Base-by-base conservation (phyloP, 352 stramenopile species). In the Globisporangium recalcitrans region DNA sequence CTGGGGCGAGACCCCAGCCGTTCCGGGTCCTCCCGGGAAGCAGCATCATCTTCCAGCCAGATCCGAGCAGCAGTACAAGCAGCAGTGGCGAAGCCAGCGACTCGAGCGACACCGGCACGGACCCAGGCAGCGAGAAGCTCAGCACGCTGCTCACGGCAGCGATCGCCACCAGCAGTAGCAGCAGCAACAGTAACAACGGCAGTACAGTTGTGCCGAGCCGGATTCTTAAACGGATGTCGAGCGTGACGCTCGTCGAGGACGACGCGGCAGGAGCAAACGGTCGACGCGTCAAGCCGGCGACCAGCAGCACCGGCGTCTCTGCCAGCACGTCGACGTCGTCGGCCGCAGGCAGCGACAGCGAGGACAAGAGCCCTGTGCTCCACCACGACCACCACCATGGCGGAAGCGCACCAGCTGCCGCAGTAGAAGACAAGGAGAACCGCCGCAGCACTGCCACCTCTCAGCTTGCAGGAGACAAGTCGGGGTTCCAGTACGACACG, bases 211-310 rank as follows among this genome's bases (percentile, higher is more conserved):
- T 66, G n/a, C 67, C 53, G 0, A 59, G 48, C 3, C 69, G 70
- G 5, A 71, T 76, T 65, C 32, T 82, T 31, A 69, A 64, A 44
- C 60, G 63, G 31, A 80, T 85, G 74, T 85, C 76, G 61, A 82
- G 68, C 59, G 74, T 81, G 14, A 74, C 67, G 49, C 72, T 85
- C 32, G 49, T 78, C n/a, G 74, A 78, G 49, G 62, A 62, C 22
- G 62, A 67, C 46, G 62, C 46, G 24, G 22, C 9, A 10, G 42
- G 55, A 16, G 44, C 44, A 46, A 51, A 65, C 31, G 24, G 52
- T 59, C 48, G 65, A 51, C 49, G 52, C 54, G n/a, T 51, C 52
- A 44, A 49, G 52, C 38, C 46, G 27, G 38, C 53, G 13, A 56
- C 64, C 19, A 62, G n/a, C 54, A 48, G 49, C 42, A 52, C 27